Conservation (phyloP, 2,329 filamentous ascomycete genomes). For the Aureobasidium sp. region DNA sequence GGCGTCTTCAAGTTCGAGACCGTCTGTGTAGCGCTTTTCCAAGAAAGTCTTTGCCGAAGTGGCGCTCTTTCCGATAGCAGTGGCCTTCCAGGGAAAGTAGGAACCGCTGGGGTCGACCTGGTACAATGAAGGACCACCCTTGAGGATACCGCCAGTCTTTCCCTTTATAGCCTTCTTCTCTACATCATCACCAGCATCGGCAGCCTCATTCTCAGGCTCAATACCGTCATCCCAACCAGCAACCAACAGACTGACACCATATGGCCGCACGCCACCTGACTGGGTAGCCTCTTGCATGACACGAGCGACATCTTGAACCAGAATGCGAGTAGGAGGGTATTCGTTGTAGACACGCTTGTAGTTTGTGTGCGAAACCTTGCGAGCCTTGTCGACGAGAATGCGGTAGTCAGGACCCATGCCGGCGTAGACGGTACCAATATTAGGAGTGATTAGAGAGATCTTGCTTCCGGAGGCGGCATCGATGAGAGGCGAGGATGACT, state of each 20-base stretch:
- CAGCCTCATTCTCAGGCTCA: constrained; percentile 69
- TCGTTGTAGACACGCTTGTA: constrained; percentile 99
- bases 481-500: constrained; percentile 94
- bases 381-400: constrained; percentile 92
- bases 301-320: constrained; percentile 94
- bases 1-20: constrained; percentile 92
- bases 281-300: constrained; percentile 99
- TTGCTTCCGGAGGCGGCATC: constrained; percentile 93
- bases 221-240: constrained; percentile 98
- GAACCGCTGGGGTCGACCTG: constrained; percentile 98
- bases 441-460: constrained; percentile 94
- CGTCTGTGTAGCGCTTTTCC: constrained; percentile 98
- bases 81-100: constrained; percentile 99
- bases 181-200: constrained; percentile 45
- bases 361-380: constrained; percentile 94
- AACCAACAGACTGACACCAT: constrained; percentile 90
- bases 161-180: constrained; percentile 65
- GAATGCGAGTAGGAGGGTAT: constrained; percentile 98
- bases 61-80: constrained; percentile 96
- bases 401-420: constrained; percentile 99
- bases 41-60: constrained; percentile 98
- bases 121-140: constrained; percentile 94
- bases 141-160: constrained; percentile 92
- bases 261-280: constrained; percentile 92
- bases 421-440: constrained; percentile 99